phyloP scores from a whole-genome alignment of 768 basidiomycete genomes.

The Xanthoconium purpureum region DNA sequence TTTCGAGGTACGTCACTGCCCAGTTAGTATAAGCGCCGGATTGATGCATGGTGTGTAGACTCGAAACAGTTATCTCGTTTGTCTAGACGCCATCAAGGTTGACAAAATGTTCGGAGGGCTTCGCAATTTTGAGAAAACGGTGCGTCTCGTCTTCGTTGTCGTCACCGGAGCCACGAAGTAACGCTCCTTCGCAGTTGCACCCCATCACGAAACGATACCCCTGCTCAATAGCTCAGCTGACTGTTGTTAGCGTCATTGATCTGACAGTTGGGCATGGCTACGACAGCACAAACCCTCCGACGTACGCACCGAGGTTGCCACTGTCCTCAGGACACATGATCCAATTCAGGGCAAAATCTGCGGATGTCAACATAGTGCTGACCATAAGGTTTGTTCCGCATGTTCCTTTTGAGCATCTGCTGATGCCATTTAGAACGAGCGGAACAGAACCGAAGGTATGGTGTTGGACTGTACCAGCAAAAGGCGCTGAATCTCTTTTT shows the following conservation, averaged over 20 bases:
- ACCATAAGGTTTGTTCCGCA: constrained; percentile 57
- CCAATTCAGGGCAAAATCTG: constrained; percentile 57
- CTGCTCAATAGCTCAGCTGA: constrained; percentile 53
- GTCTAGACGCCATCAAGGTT: constrained; percentile 61
- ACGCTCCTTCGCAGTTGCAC: constrained; percentile 16
- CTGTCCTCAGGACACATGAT: constrained; percentile 85
- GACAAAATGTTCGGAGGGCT: constrained; percentile 66
- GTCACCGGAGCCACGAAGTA: not conserved
- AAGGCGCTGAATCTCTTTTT: not conserved
- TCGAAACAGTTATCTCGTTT: constrained; percentile 80
- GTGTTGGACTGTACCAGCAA: not conserved
- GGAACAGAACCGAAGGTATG: constrained; percentile 87
- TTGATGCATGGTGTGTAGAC: constrained; percentile 43
- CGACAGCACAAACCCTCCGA: constrained; percentile 71
- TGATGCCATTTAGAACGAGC: constrained; percentile 55
- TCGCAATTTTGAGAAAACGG: constrained; percentile 51
- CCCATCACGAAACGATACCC: constrained; percentile 49
- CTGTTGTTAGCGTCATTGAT: constrained; percentile 65
- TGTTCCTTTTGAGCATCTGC: not conserved
- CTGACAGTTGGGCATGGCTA: constrained; percentile 62
- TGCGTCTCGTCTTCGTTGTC: constrained; percentile 14
- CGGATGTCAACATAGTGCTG: constrained; percentile 53
- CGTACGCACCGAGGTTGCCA: constrained; percentile 57
- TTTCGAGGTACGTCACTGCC: constrained; percentile 52
- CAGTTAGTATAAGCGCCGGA: not conserved